Evolutionary conservation across 202 grass and related monocot species (phyloP), one percentile per base, ranked within the genome.

Genomic region (Alloteropsis angusta): DNA sequence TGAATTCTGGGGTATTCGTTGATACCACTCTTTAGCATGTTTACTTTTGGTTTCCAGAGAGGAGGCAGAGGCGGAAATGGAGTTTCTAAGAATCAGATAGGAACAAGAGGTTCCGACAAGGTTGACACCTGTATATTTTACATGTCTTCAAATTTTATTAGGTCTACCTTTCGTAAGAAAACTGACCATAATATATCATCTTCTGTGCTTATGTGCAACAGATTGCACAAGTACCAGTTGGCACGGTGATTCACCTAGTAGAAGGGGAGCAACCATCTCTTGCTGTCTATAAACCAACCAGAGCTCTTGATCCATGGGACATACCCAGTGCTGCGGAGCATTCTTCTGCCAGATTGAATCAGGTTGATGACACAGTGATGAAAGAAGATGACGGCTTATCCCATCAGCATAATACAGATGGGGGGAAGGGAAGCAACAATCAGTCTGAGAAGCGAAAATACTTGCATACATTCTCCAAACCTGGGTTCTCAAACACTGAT

Each of bases 81-180:
- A 88, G 22, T 87, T 86, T 91, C 91, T 30, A 97, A 97, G 87
- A 97, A 92, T 84, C 91, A 92, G 77, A 86, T 92, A 74, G 91
- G 91, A 49, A 93, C 82, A 80, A 82, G 87, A 73, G 94, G 94
- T 64, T 76, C 83, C 56, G 91, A 97, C 74, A 92, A 93, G 94
- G 90, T 97, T 65, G 59, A 12, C 15, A 78, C 41, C 28, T 30
- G 28, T 30, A 30, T 30, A 58, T 46, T 9, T 35, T 55, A 22
- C 2, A 82, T 85, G 21, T 50, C 46, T 32, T 55, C 32, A 15
- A n/a, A 21, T 0, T 28, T 22, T 48, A 4, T 19, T n/a, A 57
- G 36, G 52, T 70, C 60, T 67, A 37, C 18, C 75, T 38, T 65
- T 45, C n/a, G 8, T 36, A 65, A 75, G 35, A 48, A 71, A 81